Evolutionary conservation across 345 rosid species (phyloP).

Genomic region (Arabis hirsuta): DNA sequence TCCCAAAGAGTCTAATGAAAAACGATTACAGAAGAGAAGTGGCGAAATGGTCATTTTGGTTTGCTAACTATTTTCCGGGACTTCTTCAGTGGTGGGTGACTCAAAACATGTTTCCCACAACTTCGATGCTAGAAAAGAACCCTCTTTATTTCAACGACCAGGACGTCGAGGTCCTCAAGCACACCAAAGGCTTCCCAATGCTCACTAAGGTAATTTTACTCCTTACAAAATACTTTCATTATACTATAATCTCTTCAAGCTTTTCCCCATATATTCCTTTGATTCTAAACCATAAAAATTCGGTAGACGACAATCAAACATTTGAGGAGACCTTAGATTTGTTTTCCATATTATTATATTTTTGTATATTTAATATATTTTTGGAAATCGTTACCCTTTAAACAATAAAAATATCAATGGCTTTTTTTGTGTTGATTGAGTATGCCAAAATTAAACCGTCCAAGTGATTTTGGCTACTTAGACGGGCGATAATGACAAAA

Average conservation of each 20-base stretch:
- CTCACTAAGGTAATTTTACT: slow-evolving; percentile 62
- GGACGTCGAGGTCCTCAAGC: slow-evolving; percentile 70
- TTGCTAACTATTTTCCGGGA: slow-evolving; percentile 67
- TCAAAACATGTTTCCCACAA: slow-evolving; percentile 64
- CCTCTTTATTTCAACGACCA: slow-evolving; percentile 64
- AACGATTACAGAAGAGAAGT: slow-evolving; percentile 67
- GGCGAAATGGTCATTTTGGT: slow-evolving; percentile 55
- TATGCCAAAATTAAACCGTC: no score
- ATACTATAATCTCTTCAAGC: neutral
- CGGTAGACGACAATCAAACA: no score
- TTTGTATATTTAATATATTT: no score
- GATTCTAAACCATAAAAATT: neutral
- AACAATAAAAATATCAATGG: no score
- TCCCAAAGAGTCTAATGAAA: slow-evolving; percentile 60
- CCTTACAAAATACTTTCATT: neutral
- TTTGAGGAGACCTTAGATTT: no score
- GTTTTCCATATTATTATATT: no score
- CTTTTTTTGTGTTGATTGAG: no score
- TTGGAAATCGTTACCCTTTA: no score
- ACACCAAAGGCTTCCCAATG: slow-evolving; percentile 79
- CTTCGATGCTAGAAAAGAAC: slow-evolving; percentile 58
- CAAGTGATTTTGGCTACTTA: no score
- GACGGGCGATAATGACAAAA: no score
- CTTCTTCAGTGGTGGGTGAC: slow-evolving; percentile 80
- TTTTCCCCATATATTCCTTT: neutral